phyloP scores from a whole-genome alignment of 768 basidiomycete genomes.

The Sporobolomyces phaffii region DNA sequence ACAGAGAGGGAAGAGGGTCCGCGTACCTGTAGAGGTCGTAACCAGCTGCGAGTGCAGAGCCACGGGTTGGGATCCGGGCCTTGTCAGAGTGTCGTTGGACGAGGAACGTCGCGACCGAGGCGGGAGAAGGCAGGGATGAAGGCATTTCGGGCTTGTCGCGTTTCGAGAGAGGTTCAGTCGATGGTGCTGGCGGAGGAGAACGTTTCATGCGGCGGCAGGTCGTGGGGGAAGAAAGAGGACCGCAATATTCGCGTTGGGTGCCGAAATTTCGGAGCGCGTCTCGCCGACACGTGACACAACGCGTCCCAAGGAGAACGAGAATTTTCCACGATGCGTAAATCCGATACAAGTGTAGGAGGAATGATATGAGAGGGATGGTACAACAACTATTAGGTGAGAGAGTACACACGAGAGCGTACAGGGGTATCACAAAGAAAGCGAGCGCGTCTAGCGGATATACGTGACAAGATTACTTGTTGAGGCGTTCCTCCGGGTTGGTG shows the following conservation, averaged over 20 bases:
- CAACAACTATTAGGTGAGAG: too few species aligned
- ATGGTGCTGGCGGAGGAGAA: not conserved
- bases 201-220: slow-evolving; percentile 17
- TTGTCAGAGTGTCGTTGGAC: slow-evolving; percentile 76
- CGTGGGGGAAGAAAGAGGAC: not conserved
- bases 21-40: slow-evolving; percentile 90
- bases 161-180: slow-evolving; percentile 3
- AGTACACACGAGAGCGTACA: too few species aligned
- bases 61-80: slow-evolving; percentile 77
- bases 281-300: too few species aligned
- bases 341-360: too few species aligned
- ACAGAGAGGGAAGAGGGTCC: not conserved
- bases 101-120: slow-evolving; percentile 27
- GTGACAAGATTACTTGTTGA: too few species aligned
- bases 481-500: not conserved
- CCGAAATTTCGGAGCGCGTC: not conserved
- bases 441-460: too few species aligned
- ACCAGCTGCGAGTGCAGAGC: slow-evolving; percentile 78
- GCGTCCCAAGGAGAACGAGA: too few species aligned
- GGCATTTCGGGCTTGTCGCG: not conserved
- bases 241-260: too few species aligned
- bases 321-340: too few species aligned
- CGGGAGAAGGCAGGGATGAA: not conserved
- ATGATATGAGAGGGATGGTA: too few species aligned
- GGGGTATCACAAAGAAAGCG: too few species aligned